These are phyloP conservation scores for Pseudotulostoma volvatum DNA, from an alignment of 495 filamentous ascomycete genomes.

Conservation along the genomic window DNA sequence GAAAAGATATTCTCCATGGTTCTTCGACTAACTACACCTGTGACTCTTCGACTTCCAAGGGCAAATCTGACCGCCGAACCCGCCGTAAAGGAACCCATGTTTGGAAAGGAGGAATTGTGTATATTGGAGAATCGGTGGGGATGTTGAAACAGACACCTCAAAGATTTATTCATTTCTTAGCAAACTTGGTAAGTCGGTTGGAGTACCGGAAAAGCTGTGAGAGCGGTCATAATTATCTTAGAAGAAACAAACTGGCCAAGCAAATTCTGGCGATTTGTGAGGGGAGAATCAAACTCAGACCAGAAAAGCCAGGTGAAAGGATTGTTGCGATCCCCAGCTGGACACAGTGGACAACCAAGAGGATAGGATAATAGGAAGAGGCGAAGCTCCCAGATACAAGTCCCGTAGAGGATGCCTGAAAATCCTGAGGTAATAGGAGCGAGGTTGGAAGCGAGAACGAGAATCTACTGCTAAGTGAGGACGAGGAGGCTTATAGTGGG, in stretches of 20 bases:
- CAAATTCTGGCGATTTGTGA: not conserved
- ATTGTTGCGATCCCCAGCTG: not conserved
- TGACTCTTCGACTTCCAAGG: not conserved
- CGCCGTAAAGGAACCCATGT: not conserved
- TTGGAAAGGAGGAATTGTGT: not conserved
- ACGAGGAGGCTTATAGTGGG: too few relatives aligned
- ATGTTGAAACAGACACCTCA: not conserved
- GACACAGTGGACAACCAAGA: not conserved
- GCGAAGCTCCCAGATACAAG: not conserved
- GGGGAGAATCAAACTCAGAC: not conserved
- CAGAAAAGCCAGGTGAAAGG: not conserved
- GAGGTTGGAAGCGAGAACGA: not conserved
- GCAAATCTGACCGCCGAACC: not conserved
- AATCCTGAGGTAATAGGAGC: not conserved
- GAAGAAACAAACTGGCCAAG: too few relatives aligned
- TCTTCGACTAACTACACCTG: not conserved
- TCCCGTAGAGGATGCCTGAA: not conserved
- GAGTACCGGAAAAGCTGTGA: not conserved
- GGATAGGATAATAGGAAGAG: not conserved
- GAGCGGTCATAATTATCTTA: not conserved
- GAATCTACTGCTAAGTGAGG: too few relatives aligned
- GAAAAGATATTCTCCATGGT: not conserved
- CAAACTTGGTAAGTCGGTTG: not conserved
- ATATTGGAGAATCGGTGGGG: too few relatives aligned
- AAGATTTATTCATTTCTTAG: not conserved